These are phyloP conservation scores for Colletotrichum somersetense DNA, from an alignment of 2,329 filamentous ascomycete species.

Conservation along the genomic window DNA sequence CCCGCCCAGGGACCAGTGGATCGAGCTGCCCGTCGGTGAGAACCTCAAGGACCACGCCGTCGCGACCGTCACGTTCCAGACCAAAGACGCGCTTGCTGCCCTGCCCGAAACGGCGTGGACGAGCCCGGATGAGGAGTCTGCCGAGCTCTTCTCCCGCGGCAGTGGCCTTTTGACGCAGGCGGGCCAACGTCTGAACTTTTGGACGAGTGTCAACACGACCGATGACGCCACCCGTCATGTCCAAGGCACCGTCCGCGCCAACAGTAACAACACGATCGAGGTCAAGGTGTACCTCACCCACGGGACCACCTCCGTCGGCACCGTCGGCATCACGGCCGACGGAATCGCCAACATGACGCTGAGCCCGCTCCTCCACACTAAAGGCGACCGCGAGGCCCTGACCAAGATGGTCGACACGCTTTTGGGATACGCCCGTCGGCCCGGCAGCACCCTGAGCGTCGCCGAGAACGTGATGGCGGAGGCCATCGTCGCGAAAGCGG, in stretches of 20 bases:
- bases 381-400: slow-evolving; percentile 48
- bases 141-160: slow-evolving; percentile 52
- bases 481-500: slow-evolving; percentile 44
- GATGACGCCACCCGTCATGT: slow-evolving; percentile 54
- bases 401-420: slow-evolving; percentile 47
- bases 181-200: slow-evolving; percentile 62
- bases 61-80: slow-evolving; percentile 47
- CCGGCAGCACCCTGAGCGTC: slow-evolving; percentile 44
- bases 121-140: slow-evolving; percentile 45
- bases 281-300: slow-evolving; percentile 65
- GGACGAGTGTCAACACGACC: slow-evolving; percentile 58
- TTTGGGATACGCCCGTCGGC: slow-evolving; percentile 45
- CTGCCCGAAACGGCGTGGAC: slow-evolving; percentile 46
- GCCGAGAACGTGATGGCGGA: slow-evolving; percentile 44
- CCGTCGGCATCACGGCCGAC: slow-evolving; percentile 55
- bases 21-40: slow-evolving; percentile 57
- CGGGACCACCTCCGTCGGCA: slow-evolving; percentile 60
- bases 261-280: slow-evolving; percentile 57
- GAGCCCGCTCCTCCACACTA: slow-evolving; percentile 52
- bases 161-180: slow-evolving; percentile 59
- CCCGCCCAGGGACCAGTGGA: slow-evolving; percentile 45
- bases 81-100: slow-evolving; percentile 44
- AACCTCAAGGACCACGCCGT: slow-evolving; percentile 53
- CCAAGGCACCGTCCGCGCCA: slow-evolving; percentile 61
- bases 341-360: slow-evolving; percentile 58